Base-by-base conservation (phyloP, 352 stramenopile genomes). In the Phytophthora vignae region DNA sequence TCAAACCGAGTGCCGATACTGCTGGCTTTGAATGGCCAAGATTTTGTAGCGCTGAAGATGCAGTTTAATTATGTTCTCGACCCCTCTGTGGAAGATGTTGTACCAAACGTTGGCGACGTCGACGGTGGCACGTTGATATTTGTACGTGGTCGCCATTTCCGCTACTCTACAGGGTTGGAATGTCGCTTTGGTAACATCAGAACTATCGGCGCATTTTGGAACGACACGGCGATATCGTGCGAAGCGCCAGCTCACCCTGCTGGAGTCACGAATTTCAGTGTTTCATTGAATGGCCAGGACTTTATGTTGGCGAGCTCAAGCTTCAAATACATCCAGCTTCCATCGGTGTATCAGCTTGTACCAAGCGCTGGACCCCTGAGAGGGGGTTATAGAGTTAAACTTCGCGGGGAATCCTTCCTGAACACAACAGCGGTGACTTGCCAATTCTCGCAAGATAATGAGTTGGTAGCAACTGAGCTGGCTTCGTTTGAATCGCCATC, bases 21-120 rank as follows among this genome's bases (percentile, higher is more conserved):
- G 11, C 52, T 97, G n/a, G 82, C 87, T n/a, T 57, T 92, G 4
- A 97, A 97, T 52, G 88, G 84, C 8, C 82, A 92, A 63, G 88
- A 97, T 61, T 90, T 90, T 58, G 55, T 88, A 2, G 55, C 19
- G 2, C 21, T 88, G 0, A 54, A 72, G 4, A 66, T 77, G 31
- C 36, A 68, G 0, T 98, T 95, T 64, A 82, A 94, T 40, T 96
- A 93, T 44, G 71, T 81, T 42, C 54, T 82, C 10, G 69, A 86
- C 15, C 58, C 75, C 1, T 64, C 74, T 5, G 58, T 97, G 40
- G 73, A 90, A 55, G 17, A 38, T 2, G 46, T 94, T 3, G 48
- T 52, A 0, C 92, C 93, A 22, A 36, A 53, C 12, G 52, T 83
- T 33, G 90, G 77, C 25, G 70, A 84, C 50, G 48, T 70, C 1